Percentiles rank a stretch among this genome's conserved stretches.
Evolutionary conservation across 306 rosid genomes (phyloP).

Genomic region (Trichosanthes truncata): DNA sequence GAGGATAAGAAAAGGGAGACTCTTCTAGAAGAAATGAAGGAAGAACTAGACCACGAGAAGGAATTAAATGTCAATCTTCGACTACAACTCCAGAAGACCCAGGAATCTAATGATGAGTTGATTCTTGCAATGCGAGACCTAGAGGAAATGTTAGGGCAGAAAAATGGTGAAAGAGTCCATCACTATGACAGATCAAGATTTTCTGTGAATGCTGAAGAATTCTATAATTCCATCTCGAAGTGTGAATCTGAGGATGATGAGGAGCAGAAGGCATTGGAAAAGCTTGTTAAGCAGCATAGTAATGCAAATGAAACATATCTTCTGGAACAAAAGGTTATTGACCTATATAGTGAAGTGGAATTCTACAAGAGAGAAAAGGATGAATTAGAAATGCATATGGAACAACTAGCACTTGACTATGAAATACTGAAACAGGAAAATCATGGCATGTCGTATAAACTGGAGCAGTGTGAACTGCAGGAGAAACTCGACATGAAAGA

Average conservation of each 20-base stretch:
- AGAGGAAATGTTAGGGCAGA: constrained; percentile 76
- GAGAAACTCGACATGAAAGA: constrained; percentile 75
- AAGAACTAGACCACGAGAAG: constrained; percentile 73
- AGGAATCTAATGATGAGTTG: constrained; percentile 79
- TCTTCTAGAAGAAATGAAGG: constrained; percentile 66
- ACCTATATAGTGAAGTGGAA: constrained; percentile 75
- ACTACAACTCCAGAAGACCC: constrained; percentile 74
- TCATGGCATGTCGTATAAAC: constrained; percentile 58
- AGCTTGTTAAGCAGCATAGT: constrained; percentile 48
- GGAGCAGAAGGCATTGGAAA: constrained; percentile 72
- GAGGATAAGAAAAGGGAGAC: constrained; percentile 51
- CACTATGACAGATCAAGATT: constrained; percentile 16
- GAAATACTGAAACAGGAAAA: constrained; percentile 96
- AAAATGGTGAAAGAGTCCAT: constrained; percentile 29
- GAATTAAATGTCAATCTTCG: constrained; percentile 62
- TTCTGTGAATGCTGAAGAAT: constrained; percentile 21
- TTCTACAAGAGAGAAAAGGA: constrained; percentile 81
- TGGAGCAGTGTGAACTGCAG: constrained; percentile 83
- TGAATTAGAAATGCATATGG: constrained; percentile 91
- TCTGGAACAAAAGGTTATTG: constrained; percentile 60
- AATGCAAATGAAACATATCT: constrained; percentile 40
- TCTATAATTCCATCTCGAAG: constrained; percentile 26
- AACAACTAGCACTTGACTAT: constrained; percentile 95
- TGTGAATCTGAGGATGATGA: constrained; percentile 47
- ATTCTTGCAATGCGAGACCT: constrained; percentile 75